Base-by-base conservation (phyloP, 108 stramenopile species). In the Licmophora abbreviata region DNA sequence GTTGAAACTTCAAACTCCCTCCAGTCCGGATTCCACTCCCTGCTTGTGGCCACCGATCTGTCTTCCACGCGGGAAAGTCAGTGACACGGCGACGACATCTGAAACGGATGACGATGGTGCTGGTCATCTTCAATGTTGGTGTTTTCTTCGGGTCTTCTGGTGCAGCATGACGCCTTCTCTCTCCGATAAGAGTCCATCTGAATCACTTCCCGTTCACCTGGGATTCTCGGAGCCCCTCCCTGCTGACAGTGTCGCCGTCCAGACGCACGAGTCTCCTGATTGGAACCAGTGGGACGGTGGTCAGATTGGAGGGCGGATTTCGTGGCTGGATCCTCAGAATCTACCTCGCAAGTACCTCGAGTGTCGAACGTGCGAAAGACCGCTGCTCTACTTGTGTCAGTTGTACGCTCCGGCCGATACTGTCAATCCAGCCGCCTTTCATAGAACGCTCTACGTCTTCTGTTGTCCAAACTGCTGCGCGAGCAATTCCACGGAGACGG, bases 201-300 rank as follows among this genome's bases (percentile, higher is more conserved):
- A n/a, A n/a, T n/a, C n/a, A n/a, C n/a, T n/a, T n/a, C n/a, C 43
- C 12, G 66, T 64, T 0, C 74, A 75, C 50, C 56, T 75, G n/a
- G 74, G 74, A 45, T 75, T 75, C 32, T 66, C 68, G 3, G 69
- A 61, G 8, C 45, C 48, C 20, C 46, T 63, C 26, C 59, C 69
- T 53, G 60, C 66, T 29, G 24, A 59, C 4, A 58, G 63, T 24
- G 59, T 59, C 33, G 44, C 33, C 15, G 38, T 44, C 47, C 25
- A 61, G 25, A 47, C 58, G 12, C 84, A 85, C 49, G 42, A 60
- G 32, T 65, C 61, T 22, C 72, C 77, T 17, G 24, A 35, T 22
- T 86, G 81, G 81, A 51, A 48, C 34, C 68, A 80, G 57, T 91
- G 89, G 89, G 89, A 91, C 54, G 84, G 89, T 25, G 84, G 89